These are phyloP conservation scores for Ophiognomonia clavigignenti-juglandacearum DNA, from an alignment of 2,329 filamentous ascomycete species.

Conservation along the genomic window DNA sequence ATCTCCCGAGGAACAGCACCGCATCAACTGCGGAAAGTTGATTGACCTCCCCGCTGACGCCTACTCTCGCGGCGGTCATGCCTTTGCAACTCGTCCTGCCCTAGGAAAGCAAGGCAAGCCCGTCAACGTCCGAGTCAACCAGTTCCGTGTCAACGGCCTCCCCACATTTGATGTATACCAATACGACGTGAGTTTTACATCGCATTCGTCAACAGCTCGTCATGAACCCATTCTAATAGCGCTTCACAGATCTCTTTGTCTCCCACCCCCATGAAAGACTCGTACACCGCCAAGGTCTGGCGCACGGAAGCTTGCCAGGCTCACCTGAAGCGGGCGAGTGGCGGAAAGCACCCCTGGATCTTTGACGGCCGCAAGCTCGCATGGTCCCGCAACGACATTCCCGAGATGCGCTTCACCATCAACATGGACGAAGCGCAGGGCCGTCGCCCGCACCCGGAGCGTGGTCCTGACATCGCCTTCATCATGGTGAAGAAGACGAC, in stretches of 20 bases:
- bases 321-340: conserved; percentile 31
- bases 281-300: conserved; percentile 72
- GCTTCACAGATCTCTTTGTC: conserved; percentile 58
- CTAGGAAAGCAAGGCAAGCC: conserved; percentile 55
- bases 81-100: conserved; percentile 42
- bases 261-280: conserved; percentile 54
- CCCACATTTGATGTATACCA: conserved; percentile 65
- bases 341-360: conserved; percentile 51
- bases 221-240: conserved; percentile 9
- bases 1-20: not conserved
- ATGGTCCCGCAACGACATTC: conserved; percentile 53
- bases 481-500: conserved; percentile 62
- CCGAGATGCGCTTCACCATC: conserved; percentile 51
- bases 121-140: conserved; percentile 61
- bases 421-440: conserved; percentile 66
- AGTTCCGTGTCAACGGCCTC: conserved; percentile 62
- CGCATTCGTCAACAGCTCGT: not conserved
- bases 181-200: conserved; percentile 66
- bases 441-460: conserved; percentile 25
- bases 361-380: conserved; percentile 82
- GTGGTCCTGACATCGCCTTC: conserved; percentile 46
- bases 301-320: conserved; percentile 54
- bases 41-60: conserved; percentile 14
- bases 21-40: conserved; percentile 30
- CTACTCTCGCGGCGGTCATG: conserved; percentile 24